phyloP scores from a whole-genome alignment of 768 basidiomycete species.

The Suillus fuscotomentosus region DNA sequence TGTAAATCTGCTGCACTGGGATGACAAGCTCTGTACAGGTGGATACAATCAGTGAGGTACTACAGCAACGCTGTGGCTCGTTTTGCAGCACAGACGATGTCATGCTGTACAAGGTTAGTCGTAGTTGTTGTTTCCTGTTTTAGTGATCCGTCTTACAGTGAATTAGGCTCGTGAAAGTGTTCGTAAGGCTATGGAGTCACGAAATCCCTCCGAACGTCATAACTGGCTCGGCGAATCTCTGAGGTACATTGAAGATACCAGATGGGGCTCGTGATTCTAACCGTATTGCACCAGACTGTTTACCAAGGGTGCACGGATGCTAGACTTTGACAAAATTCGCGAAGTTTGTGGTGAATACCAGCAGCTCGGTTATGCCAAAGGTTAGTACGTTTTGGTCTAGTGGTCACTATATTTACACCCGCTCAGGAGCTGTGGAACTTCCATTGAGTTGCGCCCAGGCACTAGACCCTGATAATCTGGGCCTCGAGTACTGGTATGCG shows the following conservation, averaged over 20 bases:
- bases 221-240: constrained; percentile 85
- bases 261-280: neutral
- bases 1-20: neutral
- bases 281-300: constrained; percentile 59
- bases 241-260: constrained; percentile 45
- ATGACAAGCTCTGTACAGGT: constrained; percentile 51
- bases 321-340: constrained; percentile 80
- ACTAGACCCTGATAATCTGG: constrained; percentile 73
- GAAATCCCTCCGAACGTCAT: constrained; percentile 69
- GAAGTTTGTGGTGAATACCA: constrained; percentile 92
- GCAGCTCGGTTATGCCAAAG: constrained; percentile 78
- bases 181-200: constrained; percentile 83
- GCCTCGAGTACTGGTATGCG: constrained; percentile 73
- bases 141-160: constrained; percentile 7
- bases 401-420: constrained; percentile 4
- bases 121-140: constrained; percentile 3
- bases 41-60: constrained; percentile 92
- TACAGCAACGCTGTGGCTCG: constrained; percentile 93
- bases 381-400: constrained; percentile 35
- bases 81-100: constrained; percentile 99
- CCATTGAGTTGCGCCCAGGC: constrained; percentile 81
- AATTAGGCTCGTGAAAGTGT: constrained; percentile 88
- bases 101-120: constrained; percentile 86
- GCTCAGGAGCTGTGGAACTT: constrained; percentile 76
- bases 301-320: constrained; percentile 79